Evolutionary conservation across 352 stramenopile species (phyloP), one percentile per base, ranked within the genome.

Genomic region (Pythium rhizo-oryzae): DNA sequence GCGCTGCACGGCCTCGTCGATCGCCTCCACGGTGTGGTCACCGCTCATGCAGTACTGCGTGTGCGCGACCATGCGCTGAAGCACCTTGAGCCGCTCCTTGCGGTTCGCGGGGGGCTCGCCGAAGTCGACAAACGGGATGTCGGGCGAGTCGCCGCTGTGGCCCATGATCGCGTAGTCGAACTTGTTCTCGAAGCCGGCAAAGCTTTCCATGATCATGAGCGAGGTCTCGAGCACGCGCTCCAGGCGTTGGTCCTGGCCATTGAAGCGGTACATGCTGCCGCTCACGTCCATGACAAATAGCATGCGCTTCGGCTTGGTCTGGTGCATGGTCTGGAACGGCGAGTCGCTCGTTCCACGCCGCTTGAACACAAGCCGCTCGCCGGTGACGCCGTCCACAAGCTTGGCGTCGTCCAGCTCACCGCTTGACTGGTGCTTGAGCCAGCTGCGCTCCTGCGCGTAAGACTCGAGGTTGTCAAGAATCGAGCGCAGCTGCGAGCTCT

Each of bases 321-420:
- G 61, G 55, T 74, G 67, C 50, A 71, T 74, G 23, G 60, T 65
- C 37, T 77, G 67, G 68, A 75, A 74, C 52, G 56, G 70, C n/a
- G 70, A 70, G 59, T 76, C 64, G 46, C 82, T 85, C 39, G 82
- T 81, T 1, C 94, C 95, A 18, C 96, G 87, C 16, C 90, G 82
- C 69, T 98, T 99, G 71, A 97, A 99, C 33, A 99, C 87, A 35
- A 97, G 78, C 1, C 85, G 87, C 49, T 98, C 95, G 25, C 96
- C 96, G 28, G 92, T 89, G 41, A 98, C 74, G 23, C 87, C 90
- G 74, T 99, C 96, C 23, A 99, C 93, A 19, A 99, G 80, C 71
- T 96, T 97, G 11, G 85, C 80, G 67, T 99, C 97, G 63, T 99
- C 97, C n/a, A 98, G 69, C 61, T 99, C 96, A n/a, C 96, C 96